These are phyloP conservation scores for Boletus reticuloceps DNA, from an alignment of 768 basidiomycete species.

Conservation along the genomic window DNA sequence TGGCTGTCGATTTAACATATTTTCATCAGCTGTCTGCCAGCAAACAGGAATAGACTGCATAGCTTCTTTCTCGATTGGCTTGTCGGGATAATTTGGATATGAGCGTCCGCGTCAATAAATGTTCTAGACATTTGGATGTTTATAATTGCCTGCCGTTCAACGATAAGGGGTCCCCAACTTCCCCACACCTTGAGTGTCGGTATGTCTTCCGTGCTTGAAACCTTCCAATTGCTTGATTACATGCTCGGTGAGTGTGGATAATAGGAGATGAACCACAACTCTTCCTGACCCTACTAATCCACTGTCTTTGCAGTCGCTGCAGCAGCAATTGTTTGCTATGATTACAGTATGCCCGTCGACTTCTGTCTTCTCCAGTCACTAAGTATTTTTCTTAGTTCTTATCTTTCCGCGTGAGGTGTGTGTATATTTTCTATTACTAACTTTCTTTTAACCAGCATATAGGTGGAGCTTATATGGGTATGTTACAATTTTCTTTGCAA, in stretches of 20 bases:
- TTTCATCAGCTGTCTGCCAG: neutral
- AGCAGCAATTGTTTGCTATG: conserved; percentile 2
- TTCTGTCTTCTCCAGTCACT: neutral
- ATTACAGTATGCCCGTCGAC: conserved; percentile 1
- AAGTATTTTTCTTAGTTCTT: conserved; percentile 1
- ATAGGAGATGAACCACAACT: too few relatives aligned
- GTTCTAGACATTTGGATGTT: neutral
- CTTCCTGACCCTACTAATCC: neutral
- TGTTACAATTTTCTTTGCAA: neutral
- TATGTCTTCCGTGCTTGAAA: neutral
- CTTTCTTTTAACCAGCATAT: neutral
- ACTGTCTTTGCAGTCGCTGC: conserved; percentile 1
- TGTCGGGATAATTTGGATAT: neutral
- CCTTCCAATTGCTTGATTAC: neutral
- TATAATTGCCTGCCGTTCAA: neutral
- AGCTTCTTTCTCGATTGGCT: neutral
- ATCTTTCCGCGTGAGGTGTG: conserved; percentile 8
- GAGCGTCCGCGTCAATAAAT: neutral
- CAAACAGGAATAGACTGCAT: neutral
- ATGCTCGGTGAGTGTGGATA: neutral
- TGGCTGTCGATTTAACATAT: too few relatives aligned
- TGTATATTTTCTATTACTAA: too few relatives aligned
- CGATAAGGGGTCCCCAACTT: neutral
- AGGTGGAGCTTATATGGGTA: conserved; percentile 16
- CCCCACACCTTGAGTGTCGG: neutral